A percentile compares a stretch with the other conserved stretches of the same genome.
phyloP scores from a whole-genome alignment of 164 flowering plant species.

The Tinospora cordifolia region DNA sequence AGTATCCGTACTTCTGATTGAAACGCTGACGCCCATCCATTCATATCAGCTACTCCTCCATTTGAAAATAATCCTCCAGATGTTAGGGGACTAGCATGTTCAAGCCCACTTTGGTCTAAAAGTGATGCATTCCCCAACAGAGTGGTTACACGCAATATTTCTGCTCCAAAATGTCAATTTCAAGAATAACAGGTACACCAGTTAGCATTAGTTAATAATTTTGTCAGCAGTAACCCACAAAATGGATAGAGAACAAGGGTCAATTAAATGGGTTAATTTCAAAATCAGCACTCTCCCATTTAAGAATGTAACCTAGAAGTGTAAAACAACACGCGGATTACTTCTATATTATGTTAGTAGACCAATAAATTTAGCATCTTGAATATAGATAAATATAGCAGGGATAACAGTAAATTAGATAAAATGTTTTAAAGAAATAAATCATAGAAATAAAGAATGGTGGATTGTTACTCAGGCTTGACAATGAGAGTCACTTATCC shows the following conservation, averaged over 20 bases:
- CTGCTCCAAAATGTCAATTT: slow-evolving; percentile 98
- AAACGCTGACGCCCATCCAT: slow-evolving; percentile 87
- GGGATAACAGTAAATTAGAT: neutral
- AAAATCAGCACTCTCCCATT: slow-evolving; percentile 9
- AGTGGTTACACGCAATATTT: slow-evolving; percentile 99
- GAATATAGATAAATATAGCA: slow-evolving; percentile 1
- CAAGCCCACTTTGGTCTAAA: slow-evolving; percentile 99
- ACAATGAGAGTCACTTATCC: neutral
- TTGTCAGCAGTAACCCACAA: slow-evolving; percentile 59
- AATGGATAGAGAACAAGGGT: slow-evolving; percentile 37
- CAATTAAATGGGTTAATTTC: slow-evolving; percentile 31
- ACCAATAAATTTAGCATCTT: neutral
- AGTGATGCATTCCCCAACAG: slow-evolving; percentile 99
- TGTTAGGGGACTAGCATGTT: slow-evolving; percentile 91
- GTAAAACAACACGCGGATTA: neutral
- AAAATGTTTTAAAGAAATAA: neutral
- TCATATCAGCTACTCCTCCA: slow-evolving; percentile 84
- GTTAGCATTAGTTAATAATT: slow-evolving; percentile 66
- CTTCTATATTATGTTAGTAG: neutral
- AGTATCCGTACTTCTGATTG: slow-evolving; percentile 99
- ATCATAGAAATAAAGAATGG: neutral
- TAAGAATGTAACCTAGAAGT: neutral
- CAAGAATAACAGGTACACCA: slow-evolving; percentile 79
- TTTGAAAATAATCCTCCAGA: slow-evolving; percentile 92
- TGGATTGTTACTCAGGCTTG: neutral